Conservation (phyloP, 2,329 filamentous ascomycete species). For the Blastomyces parvus region DNA sequence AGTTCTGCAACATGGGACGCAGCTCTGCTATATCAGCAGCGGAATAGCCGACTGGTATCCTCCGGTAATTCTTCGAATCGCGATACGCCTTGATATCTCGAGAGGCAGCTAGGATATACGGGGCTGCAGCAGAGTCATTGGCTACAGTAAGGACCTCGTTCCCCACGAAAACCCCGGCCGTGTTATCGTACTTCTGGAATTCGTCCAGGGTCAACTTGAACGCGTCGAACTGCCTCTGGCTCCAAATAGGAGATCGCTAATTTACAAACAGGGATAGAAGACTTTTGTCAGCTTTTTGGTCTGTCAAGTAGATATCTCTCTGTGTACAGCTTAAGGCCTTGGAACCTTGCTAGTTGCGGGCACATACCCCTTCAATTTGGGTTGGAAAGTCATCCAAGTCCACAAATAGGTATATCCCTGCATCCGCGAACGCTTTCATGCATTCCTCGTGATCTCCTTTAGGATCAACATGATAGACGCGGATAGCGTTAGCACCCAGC, state of each 20-base stretch:
- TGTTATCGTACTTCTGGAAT: conserved; percentile 68
- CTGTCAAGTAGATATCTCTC: neutral
- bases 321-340: neutral
- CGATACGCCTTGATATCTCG: conserved; percentile 77
- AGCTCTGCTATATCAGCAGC: conserved; percentile 71
- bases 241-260: conserved; percentile 59
- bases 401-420: conserved; percentile 73
- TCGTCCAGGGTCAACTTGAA: conserved; percentile 66
- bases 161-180: conserved; percentile 75
- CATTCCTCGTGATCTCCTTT: conserved; percentile 62
- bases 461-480: conserved; percentile 79
- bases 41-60: conserved; percentile 78
- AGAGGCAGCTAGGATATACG: conserved; percentile 72
- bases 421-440: conserved; percentile 70
- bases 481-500: conserved; percentile 72
- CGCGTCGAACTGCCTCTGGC: conserved; percentile 55
- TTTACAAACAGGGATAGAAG: neutral
- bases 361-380: conserved; percentile 34
- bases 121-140: conserved; percentile 55
- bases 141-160: conserved; percentile 62
- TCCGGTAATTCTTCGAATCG: conserved; percentile 63
- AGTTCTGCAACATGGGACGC: conserved; percentile 58
- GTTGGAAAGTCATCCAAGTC: conserved; percentile 56
- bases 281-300: neutral
- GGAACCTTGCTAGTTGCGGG: neutral